These are phyloP conservation scores for Cladosporium sp. DNA, from an alignment of 2,329 filamentous ascomycete genomes.

Conservation along the genomic window DNA sequence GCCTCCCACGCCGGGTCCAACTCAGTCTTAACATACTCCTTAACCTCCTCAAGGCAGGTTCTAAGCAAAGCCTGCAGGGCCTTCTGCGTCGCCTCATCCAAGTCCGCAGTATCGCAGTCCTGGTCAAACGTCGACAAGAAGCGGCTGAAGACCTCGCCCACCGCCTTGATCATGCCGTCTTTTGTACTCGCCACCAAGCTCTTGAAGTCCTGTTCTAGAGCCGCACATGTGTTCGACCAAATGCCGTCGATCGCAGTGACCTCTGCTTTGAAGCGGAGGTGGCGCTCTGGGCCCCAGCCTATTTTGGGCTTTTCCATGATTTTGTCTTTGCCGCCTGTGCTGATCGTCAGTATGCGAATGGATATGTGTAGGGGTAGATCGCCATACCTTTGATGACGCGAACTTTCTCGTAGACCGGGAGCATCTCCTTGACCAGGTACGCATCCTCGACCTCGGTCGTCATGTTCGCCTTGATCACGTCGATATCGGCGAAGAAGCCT, in stretches of 20 bases:
- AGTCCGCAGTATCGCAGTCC: not conserved
- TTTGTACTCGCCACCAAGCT: not conserved
- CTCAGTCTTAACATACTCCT: not conserved
- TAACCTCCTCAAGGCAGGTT: not conserved
- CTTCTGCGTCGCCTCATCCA: not conserved
- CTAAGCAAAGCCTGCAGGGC: not conserved
- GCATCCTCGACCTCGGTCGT: not conserved
- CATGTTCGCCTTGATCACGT: not conserved
- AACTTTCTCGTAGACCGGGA: conserved; percentile 22
- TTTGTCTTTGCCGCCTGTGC: not conserved
- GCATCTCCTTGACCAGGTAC: conserved; percentile 23
- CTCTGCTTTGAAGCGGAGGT: not conserved
- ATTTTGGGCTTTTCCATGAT: conserved; percentile 1
- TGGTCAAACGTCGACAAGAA: not conserved
- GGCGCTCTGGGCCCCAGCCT: not conserved
- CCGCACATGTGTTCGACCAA: not conserved
- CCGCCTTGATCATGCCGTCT: not conserved
- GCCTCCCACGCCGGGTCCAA: not conserved
- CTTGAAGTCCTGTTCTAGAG: conserved; percentile 1
- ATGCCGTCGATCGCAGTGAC: not conserved
- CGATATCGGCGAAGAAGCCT: conserved; percentile 1
- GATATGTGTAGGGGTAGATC: too few relatives aligned
- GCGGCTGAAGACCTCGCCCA: not conserved
- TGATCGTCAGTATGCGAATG: not conserved
- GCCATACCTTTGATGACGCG: conserved; percentile 19